Base-by-base conservation (phyloP, 2,329 filamentous ascomycete species). In the Stylonectria norvegica region DNA sequence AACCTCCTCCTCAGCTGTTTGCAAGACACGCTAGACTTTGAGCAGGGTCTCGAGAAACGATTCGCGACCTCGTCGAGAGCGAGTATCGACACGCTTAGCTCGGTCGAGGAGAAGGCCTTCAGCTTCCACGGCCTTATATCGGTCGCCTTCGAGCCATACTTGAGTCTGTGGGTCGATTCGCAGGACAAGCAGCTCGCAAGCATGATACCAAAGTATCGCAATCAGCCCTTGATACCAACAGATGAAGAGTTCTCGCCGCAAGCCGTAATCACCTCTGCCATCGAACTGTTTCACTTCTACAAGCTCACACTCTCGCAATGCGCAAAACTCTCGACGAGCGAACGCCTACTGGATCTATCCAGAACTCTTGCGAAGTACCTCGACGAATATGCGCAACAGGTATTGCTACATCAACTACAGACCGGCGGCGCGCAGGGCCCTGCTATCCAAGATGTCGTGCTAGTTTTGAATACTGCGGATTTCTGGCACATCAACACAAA, bases 281-380 rank as follows among this genome's bases (percentile, higher is more conserved):
- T 95, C 32, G 93, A 98, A 60, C 78, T 98, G 1, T 98, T 98
- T 66, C 89, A 95, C 57, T 95, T 96, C 61, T 98, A 98, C 68
- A 89, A 95, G 46, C 78, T 91, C 43, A 91, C 89, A 0, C 70
- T 98, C 23, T 89, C 89, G 4, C 93, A 98, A 67, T 98, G 93
- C 65, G 89, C 93, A 4, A 97, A 96, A 63, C 75, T 98, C 1
- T 97, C 93, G 0, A 96, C 91, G 0, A 86, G 89, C n/a, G 83
- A 85, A 39, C 81, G 89, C 28, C 70, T 98, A 29, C 73, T 94
- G 9, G 91, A 98, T 50, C 69, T 98, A 7, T 85, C 89, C 0
- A 86, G 78, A 53, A 90, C 85, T 1, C 81, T 98, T 54, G 89
- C 87, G 9, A 95, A 90, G 59, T 96, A 98, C 55, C 73, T 98